Percentiles rank a stretch among this genome's conserved stretches.
These are phyloP conservation scores for Coemansia sp. DNA, from an alignment of 192 early-diverging fungal species.

Conservation along the genomic window DNA sequence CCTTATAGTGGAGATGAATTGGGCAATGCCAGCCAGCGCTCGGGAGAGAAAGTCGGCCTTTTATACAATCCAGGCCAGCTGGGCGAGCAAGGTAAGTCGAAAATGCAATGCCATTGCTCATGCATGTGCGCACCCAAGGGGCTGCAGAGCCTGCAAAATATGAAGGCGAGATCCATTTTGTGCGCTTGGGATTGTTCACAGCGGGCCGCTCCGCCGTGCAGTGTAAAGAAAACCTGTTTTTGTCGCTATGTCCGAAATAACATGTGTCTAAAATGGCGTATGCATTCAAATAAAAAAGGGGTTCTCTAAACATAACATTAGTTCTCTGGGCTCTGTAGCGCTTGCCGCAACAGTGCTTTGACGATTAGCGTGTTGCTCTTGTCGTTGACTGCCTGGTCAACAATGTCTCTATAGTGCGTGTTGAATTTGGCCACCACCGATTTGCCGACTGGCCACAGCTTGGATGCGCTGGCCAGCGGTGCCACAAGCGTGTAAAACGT, in stretches of 20 bases:
- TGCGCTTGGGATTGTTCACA: constrained; percentile 1
- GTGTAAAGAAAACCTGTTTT: background rate
- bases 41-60: background rate
- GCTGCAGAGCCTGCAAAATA: constrained; percentile 6
- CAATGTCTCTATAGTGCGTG: constrained; percentile 20
- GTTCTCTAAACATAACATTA: too few species aligned
- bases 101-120: constrained; percentile 8
- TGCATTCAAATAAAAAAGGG: too few species aligned
- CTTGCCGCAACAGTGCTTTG: constrained; percentile 19
- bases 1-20: background rate
- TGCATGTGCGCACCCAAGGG: constrained; percentile 11
- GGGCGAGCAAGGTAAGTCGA: background rate
- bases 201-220: background rate
- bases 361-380: constrained; percentile 24
- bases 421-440: constrained; percentile 35
- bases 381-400: constrained; percentile 17
- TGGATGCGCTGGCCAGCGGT: constrained; percentile 15
- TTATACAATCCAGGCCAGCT: background rate
- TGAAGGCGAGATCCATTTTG: too few species aligned
- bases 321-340: background rate
- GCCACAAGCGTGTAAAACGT: constrained; percentile 42
- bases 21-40: background rate
- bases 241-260: background rate
- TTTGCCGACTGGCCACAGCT: constrained; percentile 28
- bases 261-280: too few species aligned